These are phyloP conservation scores for Aspergillus persii DNA, from an alignment of 2,329 filamentous ascomycete species.

Conservation along the genomic window DNA sequence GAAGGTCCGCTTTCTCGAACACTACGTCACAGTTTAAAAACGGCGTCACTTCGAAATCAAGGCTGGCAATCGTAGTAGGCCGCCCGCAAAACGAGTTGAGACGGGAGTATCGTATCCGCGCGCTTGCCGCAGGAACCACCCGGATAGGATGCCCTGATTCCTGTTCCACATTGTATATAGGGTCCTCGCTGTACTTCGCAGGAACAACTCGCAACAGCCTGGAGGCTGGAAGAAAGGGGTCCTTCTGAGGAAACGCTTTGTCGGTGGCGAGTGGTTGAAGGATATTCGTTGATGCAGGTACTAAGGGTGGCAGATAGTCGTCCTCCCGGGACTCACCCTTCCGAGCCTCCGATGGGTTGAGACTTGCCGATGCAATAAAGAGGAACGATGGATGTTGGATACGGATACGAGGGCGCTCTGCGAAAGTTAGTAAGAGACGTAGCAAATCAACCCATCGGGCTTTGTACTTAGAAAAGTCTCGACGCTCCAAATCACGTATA, in stretches of 20 bases:
- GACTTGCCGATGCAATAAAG: constrained; percentile 50
- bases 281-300: constrained; percentile 58
- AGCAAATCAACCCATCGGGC: background rate
- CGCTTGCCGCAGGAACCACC: constrained; percentile 55
- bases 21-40: constrained; percentile 50
- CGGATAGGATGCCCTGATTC: constrained; percentile 54
- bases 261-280: constrained; percentile 55
- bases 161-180: constrained; percentile 54
- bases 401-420: constrained; percentile 49
- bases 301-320: constrained; percentile 53
- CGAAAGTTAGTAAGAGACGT: background rate
- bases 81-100: constrained; percentile 43
- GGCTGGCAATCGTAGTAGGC: constrained; percentile 50
- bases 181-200: constrained; percentile 47
- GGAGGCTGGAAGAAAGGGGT: constrained; percentile 57
- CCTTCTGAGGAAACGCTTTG: constrained; percentile 45
- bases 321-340: constrained; percentile 41
- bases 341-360: constrained; percentile 44
- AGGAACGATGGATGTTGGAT: constrained; percentile 57
- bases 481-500: constrained; percentile 47
- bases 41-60: constrained; percentile 57
- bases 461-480: constrained; percentile 42
- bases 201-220: constrained; percentile 58
- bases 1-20: constrained; percentile 49
- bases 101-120: constrained; percentile 55